phyloP scores from a whole-genome alignment of 2,329 filamentous ascomycete species.

The Thelonectria blattea region DNA sequence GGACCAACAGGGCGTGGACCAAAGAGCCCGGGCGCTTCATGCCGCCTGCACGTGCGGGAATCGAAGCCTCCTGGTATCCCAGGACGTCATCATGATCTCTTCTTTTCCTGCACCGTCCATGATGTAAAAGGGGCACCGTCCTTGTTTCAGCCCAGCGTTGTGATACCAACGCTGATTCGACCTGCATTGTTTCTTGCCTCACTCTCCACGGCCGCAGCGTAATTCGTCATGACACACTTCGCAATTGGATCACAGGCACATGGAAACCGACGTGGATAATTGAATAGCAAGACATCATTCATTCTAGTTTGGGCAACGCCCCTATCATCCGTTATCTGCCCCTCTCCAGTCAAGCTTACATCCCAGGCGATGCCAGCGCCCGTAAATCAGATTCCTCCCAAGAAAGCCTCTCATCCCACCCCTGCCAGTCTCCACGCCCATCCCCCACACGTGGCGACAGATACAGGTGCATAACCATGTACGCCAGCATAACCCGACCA shows the following conservation, averaged over 20 bases:
- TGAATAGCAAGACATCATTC: slow-evolving; percentile 19
- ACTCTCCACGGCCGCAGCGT: neutral
- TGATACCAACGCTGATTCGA: slow-evolving; percentile 13
- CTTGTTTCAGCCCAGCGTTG: neutral
- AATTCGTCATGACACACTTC: neutral
- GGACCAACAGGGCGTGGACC: too few relatives aligned
- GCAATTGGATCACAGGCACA: neutral
- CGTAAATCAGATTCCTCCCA: neutral
- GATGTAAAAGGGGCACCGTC: too few relatives aligned
- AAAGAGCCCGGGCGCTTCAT: too few relatives aligned
- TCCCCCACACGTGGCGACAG: slow-evolving; percentile 26
- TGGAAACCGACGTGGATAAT: neutral
- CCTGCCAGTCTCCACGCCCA: slow-evolving; percentile 11
- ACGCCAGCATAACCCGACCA: slow-evolving; percentile 20
- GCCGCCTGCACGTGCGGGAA: too few relatives aligned
- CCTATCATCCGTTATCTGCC: neutral
- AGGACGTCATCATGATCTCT: too few relatives aligned
- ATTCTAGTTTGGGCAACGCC: slow-evolving; percentile 21
- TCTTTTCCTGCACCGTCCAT: too few relatives aligned
- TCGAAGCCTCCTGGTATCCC: too few relatives aligned
- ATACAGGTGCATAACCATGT: slow-evolving; percentile 26
- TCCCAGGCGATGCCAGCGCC: slow-evolving; percentile 4
- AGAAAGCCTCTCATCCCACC: neutral
- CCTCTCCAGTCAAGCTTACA: neutral
- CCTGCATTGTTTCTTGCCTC: neutral